These are phyloP conservation scores for Venustampulla echinocandica DNA, from an alignment of 495 filamentous ascomycete genomes.

Conservation along the genomic window DNA sequence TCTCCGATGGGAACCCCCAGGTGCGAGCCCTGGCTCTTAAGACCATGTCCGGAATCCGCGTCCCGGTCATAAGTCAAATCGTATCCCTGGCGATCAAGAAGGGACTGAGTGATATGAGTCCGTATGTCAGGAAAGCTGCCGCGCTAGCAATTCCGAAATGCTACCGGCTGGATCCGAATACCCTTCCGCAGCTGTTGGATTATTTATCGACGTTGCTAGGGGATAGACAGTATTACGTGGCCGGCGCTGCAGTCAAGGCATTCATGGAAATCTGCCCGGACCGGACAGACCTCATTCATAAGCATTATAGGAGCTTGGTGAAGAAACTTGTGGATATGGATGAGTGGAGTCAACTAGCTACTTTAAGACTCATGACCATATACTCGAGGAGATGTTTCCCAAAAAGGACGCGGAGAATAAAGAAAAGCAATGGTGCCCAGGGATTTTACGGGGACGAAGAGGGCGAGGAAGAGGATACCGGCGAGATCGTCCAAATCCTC, in stretches of 20 bases:
- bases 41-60: slow-evolving; percentile 91
- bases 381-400: slow-evolving; percentile 91
- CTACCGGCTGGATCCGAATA: slow-evolving; percentile 83
- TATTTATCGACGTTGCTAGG: slow-evolving; percentile 68
- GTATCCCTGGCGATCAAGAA: slow-evolving; percentile 93
- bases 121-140: slow-evolving; percentile 84
- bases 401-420: slow-evolving; percentile 47
- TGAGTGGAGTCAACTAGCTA: slow-evolving; percentile 89
- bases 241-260: slow-evolving; percentile 81
- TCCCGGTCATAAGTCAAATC: slow-evolving; percentile 97
- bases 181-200: slow-evolving; percentile 72
- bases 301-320: slow-evolving; percentile 73
- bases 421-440: slow-evolving; percentile 37
- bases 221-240: slow-evolving; percentile 90
- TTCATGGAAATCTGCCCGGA: slow-evolving; percentile 85
- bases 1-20: slow-evolving; percentile 84
- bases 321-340: slow-evolving; percentile 97
- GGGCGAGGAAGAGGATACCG: slow-evolving; percentile 34
- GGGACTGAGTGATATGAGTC: slow-evolving; percentile 86
- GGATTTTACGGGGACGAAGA: slow-evolving; percentile 72
- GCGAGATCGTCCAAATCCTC: slow-evolving; percentile 48
- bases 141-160: slow-evolving; percentile 96
- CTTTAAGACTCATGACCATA: slow-evolving; percentile 66
- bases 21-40: slow-evolving; percentile 83
- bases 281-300: slow-evolving; percentile 77